Evolutionary conservation across 352 stramenopile species (phyloP).

Genomic region (Elongisporangium anandrum): DNA sequence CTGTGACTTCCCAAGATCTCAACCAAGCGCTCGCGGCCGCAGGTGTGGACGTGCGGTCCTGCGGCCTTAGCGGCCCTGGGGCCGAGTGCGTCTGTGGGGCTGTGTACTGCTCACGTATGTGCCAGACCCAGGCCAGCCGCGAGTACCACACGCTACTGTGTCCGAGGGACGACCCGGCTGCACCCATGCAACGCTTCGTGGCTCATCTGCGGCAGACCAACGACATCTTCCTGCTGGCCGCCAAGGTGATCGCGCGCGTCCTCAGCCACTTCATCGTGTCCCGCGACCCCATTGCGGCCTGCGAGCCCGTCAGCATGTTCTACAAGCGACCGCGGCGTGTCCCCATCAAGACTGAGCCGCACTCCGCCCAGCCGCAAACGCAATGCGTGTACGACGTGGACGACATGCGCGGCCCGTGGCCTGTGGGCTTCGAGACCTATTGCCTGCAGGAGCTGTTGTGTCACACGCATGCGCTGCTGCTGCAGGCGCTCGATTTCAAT

Average conservation of each 20-base stretch:
- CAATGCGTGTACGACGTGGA: slow-evolving; percentile 10
- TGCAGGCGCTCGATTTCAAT: slow-evolving; percentile 68
- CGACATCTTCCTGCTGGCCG: slow-evolving; percentile 89
- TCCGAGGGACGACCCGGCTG: slow-evolving; percentile 47
- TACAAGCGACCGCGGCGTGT: slow-evolving; percentile 86
- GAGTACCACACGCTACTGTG: slow-evolving; percentile 81
- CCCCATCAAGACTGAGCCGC: background rate
- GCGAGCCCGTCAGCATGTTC: slow-evolving; percentile 84
- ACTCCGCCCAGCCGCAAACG: background rate
- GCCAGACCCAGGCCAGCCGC: slow-evolving; percentile 57
- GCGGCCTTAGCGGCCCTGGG: slow-evolving; percentile 31
- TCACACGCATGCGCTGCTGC: slow-evolving; percentile 56
- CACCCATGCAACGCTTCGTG: slow-evolving; percentile 58
- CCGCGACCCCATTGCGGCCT: slow-evolving; percentile 47
- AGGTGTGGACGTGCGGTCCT: slow-evolving; percentile 38
- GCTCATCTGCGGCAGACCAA: slow-evolving; percentile 83
- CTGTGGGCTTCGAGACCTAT: slow-evolving; percentile 17
- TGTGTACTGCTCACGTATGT: slow-evolving; percentile 82
- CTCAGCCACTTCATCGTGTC: slow-evolving; percentile 53
- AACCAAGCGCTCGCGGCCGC: slow-evolving; percentile 37
- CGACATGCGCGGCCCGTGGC: slow-evolving; percentile 6
- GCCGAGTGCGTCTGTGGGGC: slow-evolving; percentile 65
- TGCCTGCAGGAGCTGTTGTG: slow-evolving; percentile 56
- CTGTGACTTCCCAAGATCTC: slow-evolving; percentile 10
- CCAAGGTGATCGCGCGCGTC: slow-evolving; percentile 79